These are phyloP conservation scores for Calocybe cyanea DNA, from an alignment of 768 basidiomycete genomes.

Conservation along the genomic window DNA sequence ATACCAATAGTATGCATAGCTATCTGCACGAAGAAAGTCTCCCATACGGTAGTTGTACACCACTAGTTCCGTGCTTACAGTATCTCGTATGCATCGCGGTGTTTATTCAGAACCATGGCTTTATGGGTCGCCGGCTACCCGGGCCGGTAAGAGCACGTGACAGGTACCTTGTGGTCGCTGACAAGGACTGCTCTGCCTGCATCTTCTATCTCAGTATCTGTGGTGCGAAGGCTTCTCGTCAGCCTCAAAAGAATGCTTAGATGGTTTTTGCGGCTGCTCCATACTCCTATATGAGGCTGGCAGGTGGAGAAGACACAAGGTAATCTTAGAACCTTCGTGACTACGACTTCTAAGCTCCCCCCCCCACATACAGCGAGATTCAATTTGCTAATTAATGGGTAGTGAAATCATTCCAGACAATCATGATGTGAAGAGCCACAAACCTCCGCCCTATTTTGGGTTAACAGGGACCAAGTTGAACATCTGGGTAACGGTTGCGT, in stretches of 20 bases:
- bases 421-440: slow-evolving; percentile 7
- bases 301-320: slow-evolving; percentile 9
- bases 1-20: no score
- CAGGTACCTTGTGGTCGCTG: no score
- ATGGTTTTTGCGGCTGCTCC: slow-evolving; percentile 15
- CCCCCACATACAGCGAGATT: not conserved
- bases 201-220: no score
- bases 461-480: slow-evolving; percentile 42
- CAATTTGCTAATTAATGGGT: slow-evolving; percentile 11
- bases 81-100: no score
- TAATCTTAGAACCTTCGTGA: slow-evolving; percentile 1
- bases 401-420: slow-evolving; percentile 2
- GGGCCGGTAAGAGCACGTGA: no score
- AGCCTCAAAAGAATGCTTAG: not conserved
- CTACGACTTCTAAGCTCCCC: slow-evolving; percentile 1
- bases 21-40: no score
- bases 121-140: no score
- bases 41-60: no score
- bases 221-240: not conserved
- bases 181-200: no score
- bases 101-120: no score
- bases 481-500: slow-evolving; percentile 45
- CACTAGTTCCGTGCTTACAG: no score
- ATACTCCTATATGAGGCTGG: slow-evolving; percentile 19
- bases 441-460: slow-evolving; percentile 33